Percentiles rank a stretch among this genome's conserved stretches.
phyloP scores from a whole-genome alignment of 2,329 filamentous ascomycete genomes.

The Colletotrichum destructivum region DNA sequence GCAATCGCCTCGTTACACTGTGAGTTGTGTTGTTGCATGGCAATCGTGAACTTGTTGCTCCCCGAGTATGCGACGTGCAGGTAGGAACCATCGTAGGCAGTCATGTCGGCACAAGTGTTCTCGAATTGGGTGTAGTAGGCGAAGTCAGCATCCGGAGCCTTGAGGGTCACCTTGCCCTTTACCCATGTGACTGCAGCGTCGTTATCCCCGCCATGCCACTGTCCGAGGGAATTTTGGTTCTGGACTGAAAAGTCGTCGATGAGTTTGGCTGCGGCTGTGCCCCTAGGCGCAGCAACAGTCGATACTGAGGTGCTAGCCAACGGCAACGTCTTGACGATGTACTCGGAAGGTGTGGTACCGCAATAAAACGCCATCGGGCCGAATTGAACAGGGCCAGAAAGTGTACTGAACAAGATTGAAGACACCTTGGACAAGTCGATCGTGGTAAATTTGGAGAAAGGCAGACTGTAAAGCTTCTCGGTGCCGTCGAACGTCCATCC shows the following conservation, averaged over 20 bases:
- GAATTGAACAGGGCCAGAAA: constrained; percentile 64
- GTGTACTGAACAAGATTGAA: constrained; percentile 64
- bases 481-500: constrained; percentile 74
- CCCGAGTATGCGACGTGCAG: constrained; percentile 77
- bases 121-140: constrained; percentile 72
- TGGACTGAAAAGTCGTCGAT: constrained; percentile 73
- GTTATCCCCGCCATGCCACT: constrained; percentile 74
- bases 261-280: constrained; percentile 65
- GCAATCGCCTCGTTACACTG: constrained; percentile 68
- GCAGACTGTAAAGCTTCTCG: constrained; percentile 71
- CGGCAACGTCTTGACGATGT: constrained; percentile 59
- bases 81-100: constrained; percentile 70
- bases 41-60: constrained; percentile 73
- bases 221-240: constrained; percentile 71
- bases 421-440: constrained; percentile 67
- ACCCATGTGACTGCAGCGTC: constrained; percentile 69
- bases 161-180: constrained; percentile 64
- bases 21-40: constrained; percentile 77
- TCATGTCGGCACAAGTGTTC: constrained; percentile 61
- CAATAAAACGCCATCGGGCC: constrained; percentile 74
- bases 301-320: constrained; percentile 58
- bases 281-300: constrained; percentile 64
- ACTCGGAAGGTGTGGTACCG: constrained; percentile 64
- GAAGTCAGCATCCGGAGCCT: constrained; percentile 61
- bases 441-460: constrained; percentile 66